Conservation (phyloP, 768 basidiomycete species). For the Mycena rosella region DNA sequence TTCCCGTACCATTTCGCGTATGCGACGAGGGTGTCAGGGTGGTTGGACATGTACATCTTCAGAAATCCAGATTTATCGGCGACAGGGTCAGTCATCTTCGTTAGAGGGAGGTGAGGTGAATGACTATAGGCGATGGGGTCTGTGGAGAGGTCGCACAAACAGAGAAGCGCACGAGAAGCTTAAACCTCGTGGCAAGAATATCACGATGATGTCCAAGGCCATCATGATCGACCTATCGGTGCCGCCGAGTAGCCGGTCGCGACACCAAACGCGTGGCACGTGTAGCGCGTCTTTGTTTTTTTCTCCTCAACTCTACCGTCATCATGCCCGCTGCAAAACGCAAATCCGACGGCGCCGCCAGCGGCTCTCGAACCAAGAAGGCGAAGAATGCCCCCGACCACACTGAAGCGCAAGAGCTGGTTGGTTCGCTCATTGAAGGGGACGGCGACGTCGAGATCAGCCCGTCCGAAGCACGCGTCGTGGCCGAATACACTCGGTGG, state of each 20-base stretch:
- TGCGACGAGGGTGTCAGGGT: conserved; percentile 87
- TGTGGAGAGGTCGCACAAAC: too few relatives aligned
- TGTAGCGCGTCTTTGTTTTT: too few relatives aligned
- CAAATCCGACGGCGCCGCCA: conserved; percentile 42
- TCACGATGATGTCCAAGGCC: too few relatives aligned
- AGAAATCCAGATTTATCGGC: conserved; percentile 82
- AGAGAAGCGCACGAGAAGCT: too few relatives aligned
- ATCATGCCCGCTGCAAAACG: conserved; percentile 47
- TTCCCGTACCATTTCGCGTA: conserved; percentile 86
- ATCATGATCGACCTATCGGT: too few relatives aligned
- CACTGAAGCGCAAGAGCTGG: conserved; percentile 45
- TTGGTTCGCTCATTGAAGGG: conserved; percentile 50
- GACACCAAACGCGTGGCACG: too few relatives aligned
- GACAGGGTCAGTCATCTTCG: conserved; percentile 65
- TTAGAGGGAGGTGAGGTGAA: too few relatives aligned
- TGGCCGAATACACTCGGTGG: conserved; percentile 30
- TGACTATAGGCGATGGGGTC: too few relatives aligned
- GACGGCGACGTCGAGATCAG: conserved; percentile 45
- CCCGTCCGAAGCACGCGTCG: conserved; percentile 46
- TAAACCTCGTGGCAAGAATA: too few relatives aligned
- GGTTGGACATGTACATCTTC: conserved; percentile 87
- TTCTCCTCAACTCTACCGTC: background rate
- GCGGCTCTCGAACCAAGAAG: conserved; percentile 45
- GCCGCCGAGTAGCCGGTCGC: too few relatives aligned
- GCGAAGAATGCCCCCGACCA: conserved; percentile 38